Conservation (phyloP, 257 asterid genomes). For the Gentiana straminea region DNA sequence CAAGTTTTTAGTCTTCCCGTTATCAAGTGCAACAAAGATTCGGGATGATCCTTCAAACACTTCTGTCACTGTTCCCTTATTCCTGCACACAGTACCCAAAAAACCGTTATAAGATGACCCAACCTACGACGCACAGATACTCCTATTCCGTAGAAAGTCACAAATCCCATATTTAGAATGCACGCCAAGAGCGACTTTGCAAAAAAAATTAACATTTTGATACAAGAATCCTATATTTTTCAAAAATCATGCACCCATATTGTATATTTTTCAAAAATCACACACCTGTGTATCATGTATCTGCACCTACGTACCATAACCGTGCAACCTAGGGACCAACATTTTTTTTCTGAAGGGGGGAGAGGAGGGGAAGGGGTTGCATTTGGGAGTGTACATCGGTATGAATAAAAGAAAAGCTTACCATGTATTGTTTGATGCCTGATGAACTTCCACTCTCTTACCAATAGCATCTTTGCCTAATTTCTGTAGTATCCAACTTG, state of each 20-base stretch:
- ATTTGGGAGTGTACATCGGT: too few relatives aligned
- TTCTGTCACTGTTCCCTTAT: slow-evolving; percentile 48
- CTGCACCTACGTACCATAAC: too few relatives aligned
- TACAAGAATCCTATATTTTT: too few relatives aligned
- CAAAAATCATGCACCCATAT: too few relatives aligned
- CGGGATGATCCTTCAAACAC: slow-evolving; percentile 53
- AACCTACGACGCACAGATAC: too few relatives aligned
- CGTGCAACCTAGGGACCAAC: too few relatives aligned
- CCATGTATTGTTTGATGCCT: slow-evolving; percentile 74
- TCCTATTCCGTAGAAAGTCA: too few relatives aligned
- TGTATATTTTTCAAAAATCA: too few relatives aligned
- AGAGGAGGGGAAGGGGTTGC: not conserved
- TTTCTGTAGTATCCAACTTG: slow-evolving; percentile 89
- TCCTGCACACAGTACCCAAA: slow-evolving; percentile 25
- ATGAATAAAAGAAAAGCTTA: slow-evolving; percentile 17
- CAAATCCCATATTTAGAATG: not conserved
- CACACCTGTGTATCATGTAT: too few relatives aligned
- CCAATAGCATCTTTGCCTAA: slow-evolving; percentile 95
- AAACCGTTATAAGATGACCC: not conserved
- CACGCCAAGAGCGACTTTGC: not conserved
- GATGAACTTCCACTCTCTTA: slow-evolving; percentile 91
- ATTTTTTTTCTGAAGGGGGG: not conserved
- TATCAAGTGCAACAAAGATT: slow-evolving; percentile 67
- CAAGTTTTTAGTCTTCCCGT: slow-evolving; percentile 55
- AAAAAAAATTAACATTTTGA: too few relatives aligned